Evolutionary conservation across 129 eudicot genomes (phyloP).

Genomic region (Flaveria sonorensis): DNA sequence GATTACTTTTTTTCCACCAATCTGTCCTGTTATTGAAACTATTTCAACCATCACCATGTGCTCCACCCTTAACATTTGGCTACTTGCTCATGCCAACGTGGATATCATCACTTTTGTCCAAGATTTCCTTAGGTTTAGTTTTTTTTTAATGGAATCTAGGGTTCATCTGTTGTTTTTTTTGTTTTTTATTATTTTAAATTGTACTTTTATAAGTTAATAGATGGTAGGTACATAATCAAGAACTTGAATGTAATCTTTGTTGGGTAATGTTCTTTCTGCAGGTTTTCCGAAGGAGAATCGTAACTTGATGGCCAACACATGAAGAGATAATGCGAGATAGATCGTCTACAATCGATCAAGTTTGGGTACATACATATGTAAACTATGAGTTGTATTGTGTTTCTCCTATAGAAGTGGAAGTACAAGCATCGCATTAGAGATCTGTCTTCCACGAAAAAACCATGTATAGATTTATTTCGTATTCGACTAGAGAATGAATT

Average conservation of each 20-base stretch:
- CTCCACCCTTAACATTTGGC: slow-evolving; percentile 38
- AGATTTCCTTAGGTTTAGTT: slow-evolving; percentile 38
- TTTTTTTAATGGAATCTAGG: slow-evolving; percentile 34
- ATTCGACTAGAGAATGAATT: slow-evolving; percentile 20
- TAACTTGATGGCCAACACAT: slow-evolving; percentile 36
- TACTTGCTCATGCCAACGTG: slow-evolving; percentile 37
- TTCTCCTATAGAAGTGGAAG: slow-evolving; percentile 36
- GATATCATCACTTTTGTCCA: slow-evolving; percentile 46
- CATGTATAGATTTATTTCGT: slow-evolving; percentile 35
- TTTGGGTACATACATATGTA: slow-evolving; percentile 38
- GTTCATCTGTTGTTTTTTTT: slow-evolving; percentile 18
- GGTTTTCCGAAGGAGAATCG: slow-evolving; percentile 69
- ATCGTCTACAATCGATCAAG: slow-evolving; percentile 24
- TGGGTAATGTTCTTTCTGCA: slow-evolving; percentile 25
- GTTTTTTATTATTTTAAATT: background rate
- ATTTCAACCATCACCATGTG: slow-evolving; percentile 41
- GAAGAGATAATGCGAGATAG: slow-evolving; percentile 31
- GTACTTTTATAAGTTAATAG: background rate
- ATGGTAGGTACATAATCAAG: slow-evolving; percentile 24
- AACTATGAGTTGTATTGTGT: slow-evolving; percentile 31
- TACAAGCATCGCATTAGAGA: slow-evolving; percentile 42
- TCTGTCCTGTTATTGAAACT: slow-evolving; percentile 40
- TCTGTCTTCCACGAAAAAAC: slow-evolving; percentile 45
- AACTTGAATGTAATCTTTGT: slow-evolving; percentile 11
- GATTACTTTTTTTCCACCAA: slow-evolving; percentile 28